Percentiles rank a stretch among this genome's conserved stretches.
Evolutionary conservation across 768 basidiomycete species (phyloP).

Genomic region (Boletus coccyginus): DNA sequence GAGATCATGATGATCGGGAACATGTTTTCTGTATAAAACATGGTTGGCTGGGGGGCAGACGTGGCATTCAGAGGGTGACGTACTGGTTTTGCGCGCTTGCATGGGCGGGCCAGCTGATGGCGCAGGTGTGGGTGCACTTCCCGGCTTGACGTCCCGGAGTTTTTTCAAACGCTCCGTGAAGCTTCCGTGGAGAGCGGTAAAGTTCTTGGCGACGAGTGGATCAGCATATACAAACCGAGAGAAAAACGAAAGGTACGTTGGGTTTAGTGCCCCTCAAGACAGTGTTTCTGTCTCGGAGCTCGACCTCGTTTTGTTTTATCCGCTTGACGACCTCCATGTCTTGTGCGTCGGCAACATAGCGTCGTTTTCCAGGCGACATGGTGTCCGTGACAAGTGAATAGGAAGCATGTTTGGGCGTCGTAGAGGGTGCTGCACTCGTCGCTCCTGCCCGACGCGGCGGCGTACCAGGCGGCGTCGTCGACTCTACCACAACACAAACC

Average conservation of each 20-base stretch:
- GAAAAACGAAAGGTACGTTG: slow-evolving; percentile 47
- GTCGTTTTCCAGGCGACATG: slow-evolving; percentile 59
- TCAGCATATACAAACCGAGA: not conserved
- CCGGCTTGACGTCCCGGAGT: slow-evolving; percentile 62
- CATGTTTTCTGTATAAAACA: slow-evolving; percentile 49
- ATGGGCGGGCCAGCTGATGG: slow-evolving; percentile 38
- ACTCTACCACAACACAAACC: slow-evolving; percentile 31
- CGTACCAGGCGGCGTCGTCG: slow-evolving; percentile 61
- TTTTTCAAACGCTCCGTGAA: slow-evolving; percentile 80
- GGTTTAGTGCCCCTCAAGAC: slow-evolving; percentile 81
- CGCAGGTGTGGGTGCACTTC: slow-evolving; percentile 39
- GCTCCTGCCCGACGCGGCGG: slow-evolving; percentile 39
- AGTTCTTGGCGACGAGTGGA: slow-evolving; percentile 55
- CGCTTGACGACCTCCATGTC: slow-evolving; percentile 88
- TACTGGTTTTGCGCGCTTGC: slow-evolving; percentile 69
- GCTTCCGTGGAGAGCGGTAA: slow-evolving; percentile 60
- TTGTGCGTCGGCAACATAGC: slow-evolving; percentile 72
- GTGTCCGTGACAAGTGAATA: slow-evolving; percentile 25
- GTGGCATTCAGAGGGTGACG: slow-evolving; percentile 22
- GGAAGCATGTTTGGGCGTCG: slow-evolving; percentile 21
- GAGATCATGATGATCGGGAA: slow-evolving; percentile 98
- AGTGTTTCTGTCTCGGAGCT: slow-evolving; percentile 77
- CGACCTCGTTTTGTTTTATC: slow-evolving; percentile 70
- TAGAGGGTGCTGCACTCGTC: slow-evolving; percentile 15
- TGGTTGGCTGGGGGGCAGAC: too few species aligned